These are phyloP conservation scores for Annulohypoxylon moriforme DNA, from an alignment of 495 filamentous ascomycete species.

Conservation along the genomic window DNA sequence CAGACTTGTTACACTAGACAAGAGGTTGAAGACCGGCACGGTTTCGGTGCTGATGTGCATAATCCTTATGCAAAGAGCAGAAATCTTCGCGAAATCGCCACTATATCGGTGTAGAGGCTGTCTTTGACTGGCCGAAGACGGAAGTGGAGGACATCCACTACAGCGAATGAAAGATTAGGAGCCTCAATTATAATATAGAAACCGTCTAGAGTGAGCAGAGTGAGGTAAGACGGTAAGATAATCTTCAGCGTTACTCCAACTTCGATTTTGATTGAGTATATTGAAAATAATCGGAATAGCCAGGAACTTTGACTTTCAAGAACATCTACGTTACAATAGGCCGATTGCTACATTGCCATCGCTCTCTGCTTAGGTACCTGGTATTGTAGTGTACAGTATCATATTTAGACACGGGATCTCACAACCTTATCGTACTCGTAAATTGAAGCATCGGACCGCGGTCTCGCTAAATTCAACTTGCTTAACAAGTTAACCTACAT, in stretches of 20 bases:
- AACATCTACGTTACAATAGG: constrained; percentile 25
- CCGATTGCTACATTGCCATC: constrained; percentile 37
- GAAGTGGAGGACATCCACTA: constrained; percentile 12
- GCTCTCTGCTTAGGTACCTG: neutral
- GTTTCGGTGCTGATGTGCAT: constrained; percentile 43
- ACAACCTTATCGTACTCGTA: constrained; percentile 13
- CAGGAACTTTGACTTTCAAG: neutral
- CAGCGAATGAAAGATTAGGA: constrained; percentile 20
- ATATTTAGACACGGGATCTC: constrained; percentile 1
- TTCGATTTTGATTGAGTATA: constrained; percentile 4
- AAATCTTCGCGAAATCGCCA: constrained; percentile 36
- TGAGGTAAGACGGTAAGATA: constrained; percentile 31
- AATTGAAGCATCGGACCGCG: neutral
- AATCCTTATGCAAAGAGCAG: constrained; percentile 40
- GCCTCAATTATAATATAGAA: constrained; percentile 13
- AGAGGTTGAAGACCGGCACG: constrained; percentile 29
- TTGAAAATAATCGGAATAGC: neutral
- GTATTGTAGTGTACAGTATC: neutral
- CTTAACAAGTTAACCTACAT: no score
- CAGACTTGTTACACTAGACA: constrained; percentile 20
- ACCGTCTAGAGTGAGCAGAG: neutral
- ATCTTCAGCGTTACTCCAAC: constrained; percentile 14
- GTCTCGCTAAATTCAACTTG: constrained; percentile 5
- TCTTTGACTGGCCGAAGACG: constrained; percentile 25
- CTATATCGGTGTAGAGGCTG: constrained; percentile 38